Percentiles rank a stretch among this genome's conserved stretches.
Evolutionary conservation across 352 stramenopile genomes (phyloP).

Genomic region (Globisporangium carolinianum): DNA sequence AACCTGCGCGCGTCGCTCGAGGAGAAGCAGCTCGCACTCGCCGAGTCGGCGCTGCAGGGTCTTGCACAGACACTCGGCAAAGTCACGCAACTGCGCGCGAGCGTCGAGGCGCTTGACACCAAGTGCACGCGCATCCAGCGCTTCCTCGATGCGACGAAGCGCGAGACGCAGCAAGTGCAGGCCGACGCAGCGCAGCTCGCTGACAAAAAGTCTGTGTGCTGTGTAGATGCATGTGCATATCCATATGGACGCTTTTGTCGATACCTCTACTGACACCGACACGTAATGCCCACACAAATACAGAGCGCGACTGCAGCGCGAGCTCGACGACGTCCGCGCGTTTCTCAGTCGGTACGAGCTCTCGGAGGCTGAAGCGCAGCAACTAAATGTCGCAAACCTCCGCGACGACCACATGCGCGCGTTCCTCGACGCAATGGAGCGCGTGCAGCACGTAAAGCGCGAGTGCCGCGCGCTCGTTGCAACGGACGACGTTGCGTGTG

Average conservation of each 20-base stretch:
- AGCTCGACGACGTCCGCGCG: constrained; percentile 38
- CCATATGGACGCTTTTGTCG: background rate
- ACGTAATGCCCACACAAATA: too few species aligned
- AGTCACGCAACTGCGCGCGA: constrained; percentile 22
- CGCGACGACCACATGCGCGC: constrained; percentile 36
- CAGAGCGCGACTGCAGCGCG: constrained; percentile 36
- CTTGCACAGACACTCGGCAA: constrained; percentile 35
- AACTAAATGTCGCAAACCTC: constrained; percentile 32
- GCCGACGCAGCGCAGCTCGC: constrained; percentile 38
- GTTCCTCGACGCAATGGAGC: constrained; percentile 69
- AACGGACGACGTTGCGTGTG: constrained; percentile 34
- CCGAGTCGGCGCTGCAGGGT: constrained; percentile 34
- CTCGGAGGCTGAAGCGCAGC: constrained; percentile 52
- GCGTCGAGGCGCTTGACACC: constrained; percentile 36
- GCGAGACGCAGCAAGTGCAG: constrained; percentile 59
- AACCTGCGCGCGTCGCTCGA: constrained; percentile 42
- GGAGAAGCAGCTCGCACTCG: constrained; percentile 43
- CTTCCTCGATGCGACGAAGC: constrained; percentile 58
- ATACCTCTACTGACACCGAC: too few species aligned
- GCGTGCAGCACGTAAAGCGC: constrained; percentile 58
- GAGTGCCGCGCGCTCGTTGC: constrained; percentile 63
- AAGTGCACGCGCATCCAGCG: constrained; percentile 42
- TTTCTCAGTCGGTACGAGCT: constrained; percentile 77
- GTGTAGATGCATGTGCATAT: background rate
- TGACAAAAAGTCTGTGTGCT: constrained; percentile 25